Percentiles rank a stretch among this genome's conserved stretches.
These are phyloP conservation scores for Acanthamoeba castellanii DNA, from an alignment of 208 protist genomes.

Conservation along the genomic window DNA sequence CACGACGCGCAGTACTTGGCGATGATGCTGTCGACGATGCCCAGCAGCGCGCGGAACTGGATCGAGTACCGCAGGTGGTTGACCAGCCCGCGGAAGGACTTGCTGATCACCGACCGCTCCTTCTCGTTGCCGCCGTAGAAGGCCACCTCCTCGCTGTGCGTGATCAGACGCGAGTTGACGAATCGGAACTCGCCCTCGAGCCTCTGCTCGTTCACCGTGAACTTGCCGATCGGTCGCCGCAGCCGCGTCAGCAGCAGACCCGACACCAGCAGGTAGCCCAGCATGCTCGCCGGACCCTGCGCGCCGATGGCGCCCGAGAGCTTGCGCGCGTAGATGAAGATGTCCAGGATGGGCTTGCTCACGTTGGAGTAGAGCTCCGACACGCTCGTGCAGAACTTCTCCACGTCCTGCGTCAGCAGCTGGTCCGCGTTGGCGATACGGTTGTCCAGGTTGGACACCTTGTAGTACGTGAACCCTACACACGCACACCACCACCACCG, in stretches of 20 bases:
- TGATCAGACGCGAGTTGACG: constrained; percentile 88
- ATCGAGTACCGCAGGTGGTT: constrained; percentile 69
- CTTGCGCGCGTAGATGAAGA: constrained; percentile 86
- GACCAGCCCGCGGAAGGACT: constrained; percentile 72
- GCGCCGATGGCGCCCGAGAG: constrained; percentile 82
- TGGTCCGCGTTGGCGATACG: constrained; percentile 89
- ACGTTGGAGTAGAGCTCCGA: constrained; percentile 88
- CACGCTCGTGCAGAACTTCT: constrained; percentile 84
- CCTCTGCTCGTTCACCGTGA: constrained; percentile 86
- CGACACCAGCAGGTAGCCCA: constrained; percentile 87
- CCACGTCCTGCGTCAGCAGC: constrained; percentile 87
- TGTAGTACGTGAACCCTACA: constrained; percentile 85
- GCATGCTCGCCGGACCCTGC: constrained; percentile 83
- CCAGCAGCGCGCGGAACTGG: constrained; percentile 80
- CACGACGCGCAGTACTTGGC: constrained; percentile 88
- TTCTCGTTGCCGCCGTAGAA: constrained; percentile 87
- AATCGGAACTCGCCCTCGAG: constrained; percentile 88
- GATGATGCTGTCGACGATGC: constrained; percentile 86
- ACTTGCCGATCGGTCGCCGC: constrained; percentile 76
- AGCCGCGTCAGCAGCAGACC: constrained; percentile 84
- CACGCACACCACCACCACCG: neutral
- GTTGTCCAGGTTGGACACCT: constrained; percentile 87
- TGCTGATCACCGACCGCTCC: constrained; percentile 83
- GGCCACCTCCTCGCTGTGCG: constrained; percentile 88
- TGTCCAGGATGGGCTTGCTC: constrained; percentile 88